These are phyloP conservation scores for Penicillium rolfsii DNA, from an alignment of 2,329 filamentous ascomycete species.

Conservation along the genomic window DNA sequence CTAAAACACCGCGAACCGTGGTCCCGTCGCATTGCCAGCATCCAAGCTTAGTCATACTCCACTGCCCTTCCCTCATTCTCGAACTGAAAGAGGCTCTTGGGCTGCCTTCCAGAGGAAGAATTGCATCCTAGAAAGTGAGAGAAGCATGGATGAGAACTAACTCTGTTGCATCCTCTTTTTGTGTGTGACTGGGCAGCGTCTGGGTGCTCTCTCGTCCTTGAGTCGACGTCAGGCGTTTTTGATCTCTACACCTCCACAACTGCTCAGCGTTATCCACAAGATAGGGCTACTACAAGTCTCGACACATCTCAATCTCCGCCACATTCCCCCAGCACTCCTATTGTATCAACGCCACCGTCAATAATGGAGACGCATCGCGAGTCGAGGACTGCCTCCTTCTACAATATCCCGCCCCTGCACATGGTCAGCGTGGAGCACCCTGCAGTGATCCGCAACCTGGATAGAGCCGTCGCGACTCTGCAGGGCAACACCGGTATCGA, in stretches of 20 bases:
- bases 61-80: background rate
- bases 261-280: background rate
- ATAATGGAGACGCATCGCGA: conserved; percentile 31
- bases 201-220: background rate
- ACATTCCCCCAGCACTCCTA: background rate
- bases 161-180: background rate
- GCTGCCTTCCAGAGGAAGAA: background rate
- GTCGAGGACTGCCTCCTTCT: conserved; percentile 50
- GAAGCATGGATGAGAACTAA: background rate
- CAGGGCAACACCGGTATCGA: conserved; percentile 60
- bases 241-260: background rate
- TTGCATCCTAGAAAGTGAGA: background rate
- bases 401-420: conserved; percentile 55
- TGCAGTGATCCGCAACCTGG: conserved; percentile 65
- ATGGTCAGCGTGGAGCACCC: conserved; percentile 69
- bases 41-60: conserved; percentile 2
- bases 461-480: conserved; percentile 66
- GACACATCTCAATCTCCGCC: background rate
- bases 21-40: background rate
- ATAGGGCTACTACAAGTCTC: background rate
- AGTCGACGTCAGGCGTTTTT: background rate
- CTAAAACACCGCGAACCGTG: background rate
- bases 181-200: no score
- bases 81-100: background rate
- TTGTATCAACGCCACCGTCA: background rate